These are phyloP conservation scores for Pseudopithomyces chartarum DNA, from an alignment of 2,329 filamentous ascomycete species.

Conservation along the genomic window DNA sequence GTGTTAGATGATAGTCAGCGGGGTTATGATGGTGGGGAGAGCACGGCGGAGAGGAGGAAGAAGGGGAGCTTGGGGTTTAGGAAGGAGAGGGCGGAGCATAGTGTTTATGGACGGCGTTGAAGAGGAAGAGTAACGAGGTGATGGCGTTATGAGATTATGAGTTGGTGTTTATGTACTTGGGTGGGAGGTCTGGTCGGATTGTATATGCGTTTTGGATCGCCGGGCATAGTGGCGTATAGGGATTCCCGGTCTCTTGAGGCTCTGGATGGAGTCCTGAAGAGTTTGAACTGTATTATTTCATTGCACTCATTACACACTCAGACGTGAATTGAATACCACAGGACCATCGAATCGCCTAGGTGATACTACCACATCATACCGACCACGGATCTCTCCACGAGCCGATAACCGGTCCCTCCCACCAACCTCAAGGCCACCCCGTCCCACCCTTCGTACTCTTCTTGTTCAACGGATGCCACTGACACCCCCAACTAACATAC, in stretches of 20 bases:
- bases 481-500: conserved; percentile 2
- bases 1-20: conserved; percentile 28
- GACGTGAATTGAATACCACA: too few species aligned
- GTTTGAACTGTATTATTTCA: too few species aligned
- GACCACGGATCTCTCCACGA: not conserved
- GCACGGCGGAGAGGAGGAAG: conserved; percentile 31
- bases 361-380: too few species aligned
- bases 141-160: not conserved
- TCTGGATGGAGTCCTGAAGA: too few species aligned
- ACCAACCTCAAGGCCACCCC: not conserved
- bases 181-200: not conserved
- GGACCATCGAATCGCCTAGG: too few species aligned
- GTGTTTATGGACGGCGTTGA: conserved; percentile 50
- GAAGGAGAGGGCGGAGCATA: conserved; percentile 39
- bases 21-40: conserved; percentile 9
- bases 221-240: not conserved
- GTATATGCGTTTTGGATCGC: not conserved
- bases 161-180: not conserved
- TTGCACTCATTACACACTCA: too few species aligned
- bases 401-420: not conserved
- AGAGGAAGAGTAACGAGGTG: not conserved
- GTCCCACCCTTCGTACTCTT: not conserved
- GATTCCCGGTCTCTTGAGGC: too few species aligned
- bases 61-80: conserved; percentile 36
- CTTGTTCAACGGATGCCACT: not conserved